Evolutionary conservation across 257 asterid species (phyloP).

Genomic region (Nicotiana tomentosiformis): DNA sequence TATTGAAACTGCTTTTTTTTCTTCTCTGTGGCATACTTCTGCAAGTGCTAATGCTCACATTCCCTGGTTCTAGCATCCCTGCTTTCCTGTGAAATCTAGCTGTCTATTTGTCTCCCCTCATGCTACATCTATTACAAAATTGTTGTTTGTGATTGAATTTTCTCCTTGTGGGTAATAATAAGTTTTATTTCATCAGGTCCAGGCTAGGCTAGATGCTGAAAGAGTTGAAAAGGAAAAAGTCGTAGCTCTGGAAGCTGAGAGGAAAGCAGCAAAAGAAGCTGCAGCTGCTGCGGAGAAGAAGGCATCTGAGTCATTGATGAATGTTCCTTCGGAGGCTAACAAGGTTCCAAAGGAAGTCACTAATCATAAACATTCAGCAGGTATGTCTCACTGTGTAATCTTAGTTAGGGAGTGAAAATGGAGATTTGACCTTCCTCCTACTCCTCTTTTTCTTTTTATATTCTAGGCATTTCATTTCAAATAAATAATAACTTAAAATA

Average conservation of each 20-base stretch:
- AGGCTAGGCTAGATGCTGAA: slow-evolving; percentile 66
- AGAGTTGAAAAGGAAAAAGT: slow-evolving; percentile 52
- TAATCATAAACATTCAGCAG: slow-evolving; percentile 36
- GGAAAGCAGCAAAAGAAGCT: slow-evolving; percentile 54
- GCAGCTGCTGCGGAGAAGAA: slow-evolving; percentile 54
- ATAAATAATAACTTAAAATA: background rate
- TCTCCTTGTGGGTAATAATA: background rate
- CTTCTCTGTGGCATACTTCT: background rate
- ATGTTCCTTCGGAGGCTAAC: slow-evolving; percentile 19
- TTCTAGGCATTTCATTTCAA: background rate
- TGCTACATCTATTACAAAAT: background rate
- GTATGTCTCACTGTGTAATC: slow-evolving; percentile 20
- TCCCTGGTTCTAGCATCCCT: background rate
- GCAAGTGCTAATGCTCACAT: background rate
- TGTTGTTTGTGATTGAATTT: background rate
- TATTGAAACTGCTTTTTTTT: background rate
- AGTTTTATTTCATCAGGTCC: slow-evolving; percentile 28
- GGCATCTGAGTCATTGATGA: slow-evolving; percentile 28
- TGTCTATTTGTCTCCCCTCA: background rate
- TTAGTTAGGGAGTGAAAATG: background rate
- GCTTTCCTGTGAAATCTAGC: background rate
- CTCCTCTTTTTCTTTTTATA: background rate
- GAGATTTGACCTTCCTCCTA: background rate
- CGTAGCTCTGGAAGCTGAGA: slow-evolving; percentile 60
- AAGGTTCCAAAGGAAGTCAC: slow-evolving; percentile 22